Evolutionary conservation across 371 early-diverging fungal genomes (phyloP), one percentile per base, ranked within the genome.

Genomic region (Nematocida parisii): DNA sequence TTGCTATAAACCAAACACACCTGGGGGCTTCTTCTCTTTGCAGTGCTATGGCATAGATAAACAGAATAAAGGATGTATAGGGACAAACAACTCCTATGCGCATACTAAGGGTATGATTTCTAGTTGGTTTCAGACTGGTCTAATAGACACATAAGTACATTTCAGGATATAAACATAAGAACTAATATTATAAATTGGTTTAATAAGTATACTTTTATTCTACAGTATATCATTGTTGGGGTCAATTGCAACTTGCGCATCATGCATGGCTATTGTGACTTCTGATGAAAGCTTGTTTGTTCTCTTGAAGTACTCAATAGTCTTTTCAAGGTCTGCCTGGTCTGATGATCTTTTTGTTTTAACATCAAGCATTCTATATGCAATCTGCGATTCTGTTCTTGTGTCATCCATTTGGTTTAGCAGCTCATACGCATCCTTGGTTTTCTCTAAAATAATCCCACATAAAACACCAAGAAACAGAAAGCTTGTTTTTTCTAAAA

Each of bases 161-260:
- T 18, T 13, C 33, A 54, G 54, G 13, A 54, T 20, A 54, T 20
- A 54, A 20, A 54, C 13, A 20, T 18, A 54, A 33, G 33, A 61
- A 61, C 24, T 13, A n/a, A 13, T 24, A 13, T 61, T 24, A 18
- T 22, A 20, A 24, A 27, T 13, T 61, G 13, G 13, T 18, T 15
- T 15, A 33, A 44, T 64, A 64, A 46, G 64, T 22, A 61, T 73
- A 73, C 52, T 15, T 70, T 70, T 45, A 20, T 67, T 70, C 64
- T 64, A 77, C 33, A 77, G 60, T 44, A 77, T 77, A 52, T 77
- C 80, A 70, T 68, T 66, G 54, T 77, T 57, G 42, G 80, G 80
- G 40, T 77, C 80, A 60, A 77, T 68, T 20, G 68, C 11, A 33
- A 77, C 61, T 47, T 77, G 80, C 5, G 58, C 80, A 46, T 77